Evolutionary conservation across 139 green algal species (phyloP).

Genomic region (Dunaliella primolecta): DNA sequence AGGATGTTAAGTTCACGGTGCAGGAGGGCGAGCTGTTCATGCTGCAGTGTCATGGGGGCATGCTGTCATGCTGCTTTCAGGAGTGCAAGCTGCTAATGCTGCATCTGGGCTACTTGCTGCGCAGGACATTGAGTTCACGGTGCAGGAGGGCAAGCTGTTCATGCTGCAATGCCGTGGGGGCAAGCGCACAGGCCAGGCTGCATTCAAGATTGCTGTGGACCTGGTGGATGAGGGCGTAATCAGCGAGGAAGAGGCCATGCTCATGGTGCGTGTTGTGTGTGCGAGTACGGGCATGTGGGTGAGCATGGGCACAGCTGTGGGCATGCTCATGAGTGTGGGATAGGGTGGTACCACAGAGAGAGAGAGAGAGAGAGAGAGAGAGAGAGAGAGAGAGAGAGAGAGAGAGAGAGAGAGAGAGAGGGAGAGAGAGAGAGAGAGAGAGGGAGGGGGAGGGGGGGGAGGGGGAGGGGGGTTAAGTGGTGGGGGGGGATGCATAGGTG

Average conservation of each 20-base stretch:
- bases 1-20: slow-evolving; percentile 52
- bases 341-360: no score
- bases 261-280: slow-evolving; percentile 37
- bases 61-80: slow-evolving; percentile 59
- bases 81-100: neutral
- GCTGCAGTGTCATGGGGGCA: slow-evolving; percentile 81
- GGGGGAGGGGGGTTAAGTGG: no score
- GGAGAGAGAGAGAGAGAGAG: no score
- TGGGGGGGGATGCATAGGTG: no score
- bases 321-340: no score
- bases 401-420: no score
- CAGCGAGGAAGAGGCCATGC: slow-evolving; percentile 48
- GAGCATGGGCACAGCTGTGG: no score
- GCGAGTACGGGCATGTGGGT: slow-evolving; percentile 4
- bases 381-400: no score
- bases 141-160: slow-evolving; percentile 81
- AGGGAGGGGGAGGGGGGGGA: no score
- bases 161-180: slow-evolving; percentile 84
- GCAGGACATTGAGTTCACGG: slow-evolving; percentile 90
- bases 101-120: neutral
- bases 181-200: slow-evolving; percentile 79
- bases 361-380: no score
- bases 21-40: slow-evolving; percentile 83
- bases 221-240: slow-evolving; percentile 64
- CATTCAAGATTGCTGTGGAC: slow-evolving; percentile 76